Conservation (phyloP, 805 yeast species). For the Clavispora santaluciae region DNA sequence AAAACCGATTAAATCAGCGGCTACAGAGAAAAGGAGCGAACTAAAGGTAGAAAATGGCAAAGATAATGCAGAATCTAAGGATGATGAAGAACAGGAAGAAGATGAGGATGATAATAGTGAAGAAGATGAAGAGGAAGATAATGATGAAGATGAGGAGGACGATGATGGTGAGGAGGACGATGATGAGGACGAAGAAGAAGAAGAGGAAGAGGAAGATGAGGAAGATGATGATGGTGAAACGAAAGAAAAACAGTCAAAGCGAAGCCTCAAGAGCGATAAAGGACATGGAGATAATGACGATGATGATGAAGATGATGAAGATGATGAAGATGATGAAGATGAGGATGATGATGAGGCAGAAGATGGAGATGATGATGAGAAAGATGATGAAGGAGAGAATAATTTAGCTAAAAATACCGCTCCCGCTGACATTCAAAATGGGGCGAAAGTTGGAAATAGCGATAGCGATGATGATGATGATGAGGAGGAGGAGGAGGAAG, state of each 20-base stretch:
- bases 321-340: too few relatives aligned
- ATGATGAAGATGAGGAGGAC: not conserved
- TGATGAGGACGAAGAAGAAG: not conserved
- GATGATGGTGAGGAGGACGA: not conserved
- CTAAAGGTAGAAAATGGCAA: not conserved
- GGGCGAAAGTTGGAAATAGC: too few relatives aligned
- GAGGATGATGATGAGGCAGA: too few relatives aligned
- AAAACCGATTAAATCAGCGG: not conserved
- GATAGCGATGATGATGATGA: too few relatives aligned
- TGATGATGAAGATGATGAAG: too few relatives aligned
- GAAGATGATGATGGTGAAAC: not conserved
- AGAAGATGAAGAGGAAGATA: not conserved
- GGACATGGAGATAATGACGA: too few relatives aligned
- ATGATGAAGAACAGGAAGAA: not conserved
- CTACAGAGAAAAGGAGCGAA: not conserved
- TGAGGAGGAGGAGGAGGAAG: too few relatives aligned
- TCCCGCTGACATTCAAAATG: too few relatives aligned
- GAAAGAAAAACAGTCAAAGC: not conserved
- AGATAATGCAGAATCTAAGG: not conserved
- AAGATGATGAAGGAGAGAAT: too few relatives aligned
- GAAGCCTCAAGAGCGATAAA: too few relatives aligned
- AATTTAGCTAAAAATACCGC: too few relatives aligned
- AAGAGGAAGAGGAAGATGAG: not conserved
- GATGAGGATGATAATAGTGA: not conserved
- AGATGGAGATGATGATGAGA: too few relatives aligned